A percentile compares a stretch with the other conserved stretches of the same genome.
phyloP scores from a whole-genome alignment of 2,329 filamentous ascomycete species.

The Sodiomyces alkalinus region DNA sequence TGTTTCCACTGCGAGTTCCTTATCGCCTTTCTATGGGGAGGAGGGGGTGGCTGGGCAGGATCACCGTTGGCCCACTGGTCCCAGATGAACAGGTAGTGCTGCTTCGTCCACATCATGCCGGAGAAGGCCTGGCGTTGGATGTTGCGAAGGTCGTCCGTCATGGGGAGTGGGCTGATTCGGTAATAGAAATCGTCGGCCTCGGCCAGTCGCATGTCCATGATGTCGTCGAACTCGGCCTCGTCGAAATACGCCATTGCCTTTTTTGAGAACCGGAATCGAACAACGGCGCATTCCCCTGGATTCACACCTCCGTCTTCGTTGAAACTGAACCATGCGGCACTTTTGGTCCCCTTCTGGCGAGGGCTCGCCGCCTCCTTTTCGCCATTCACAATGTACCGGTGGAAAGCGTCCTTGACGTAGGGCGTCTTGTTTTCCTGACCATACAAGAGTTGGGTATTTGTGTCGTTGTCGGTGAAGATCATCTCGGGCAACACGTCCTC shows the following conservation, averaged over 20 bases:
- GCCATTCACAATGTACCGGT: slow-evolving; percentile 69
- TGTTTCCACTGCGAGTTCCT: slow-evolving; percentile 89
- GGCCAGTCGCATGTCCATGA: slow-evolving; percentile 71
- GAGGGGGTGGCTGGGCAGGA: slow-evolving; percentile 74
- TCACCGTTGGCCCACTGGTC: slow-evolving; percentile 97
- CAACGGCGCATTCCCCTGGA: slow-evolving; percentile 86
- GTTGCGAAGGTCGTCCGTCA: slow-evolving; percentile 85
- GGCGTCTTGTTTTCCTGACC: slow-evolving; percentile 61
- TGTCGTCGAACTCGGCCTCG: slow-evolving; percentile 82
- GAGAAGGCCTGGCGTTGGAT: slow-evolving; percentile 90
- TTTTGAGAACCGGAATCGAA: slow-evolving; percentile 76
- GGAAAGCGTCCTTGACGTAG: slow-evolving; percentile 93
- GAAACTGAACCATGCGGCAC: slow-evolving; percentile 82
- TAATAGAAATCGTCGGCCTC: slow-evolving; percentile 96
- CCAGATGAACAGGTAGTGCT: slow-evolving; percentile 94
- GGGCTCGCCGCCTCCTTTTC: slow-evolving; percentile 76
- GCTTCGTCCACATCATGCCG: slow-evolving; percentile 98
- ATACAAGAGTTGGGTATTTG: slow-evolving; percentile 69
- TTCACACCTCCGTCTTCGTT: slow-evolving; percentile 77
- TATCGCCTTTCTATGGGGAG: slow-evolving; percentile 60
- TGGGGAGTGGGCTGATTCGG: slow-evolving; percentile 80
- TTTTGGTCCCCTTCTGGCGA: slow-evolving; percentile 66
- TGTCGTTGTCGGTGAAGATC: slow-evolving; percentile 92
- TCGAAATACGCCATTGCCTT: slow-evolving; percentile 67
- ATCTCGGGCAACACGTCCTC: slow-evolving; percentile 75